Conservation (phyloP, 2,329 filamentous ascomycete genomes). For the Penicillium polonicum region DNA sequence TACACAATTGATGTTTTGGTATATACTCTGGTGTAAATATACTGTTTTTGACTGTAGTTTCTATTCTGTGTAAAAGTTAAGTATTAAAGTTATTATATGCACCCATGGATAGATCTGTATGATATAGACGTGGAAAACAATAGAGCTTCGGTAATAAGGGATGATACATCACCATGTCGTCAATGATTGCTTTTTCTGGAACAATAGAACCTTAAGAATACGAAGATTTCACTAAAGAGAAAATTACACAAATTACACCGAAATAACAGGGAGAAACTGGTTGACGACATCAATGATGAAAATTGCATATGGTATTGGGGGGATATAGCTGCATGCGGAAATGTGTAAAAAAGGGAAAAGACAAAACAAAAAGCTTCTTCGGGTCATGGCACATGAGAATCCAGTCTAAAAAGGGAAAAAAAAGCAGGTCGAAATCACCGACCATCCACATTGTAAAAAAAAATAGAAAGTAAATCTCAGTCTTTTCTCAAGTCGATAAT, state of each 20-base stretch:
- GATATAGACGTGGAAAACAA: background rate
- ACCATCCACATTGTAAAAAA: slow-evolving; percentile 14
- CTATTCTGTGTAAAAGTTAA: background rate
- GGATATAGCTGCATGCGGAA: slow-evolving; percentile 13
- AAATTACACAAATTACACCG: background rate
- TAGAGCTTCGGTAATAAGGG: background rate
- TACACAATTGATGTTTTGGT: background rate
- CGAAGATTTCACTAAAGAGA: background rate
- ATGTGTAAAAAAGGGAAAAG: slow-evolving; percentile 1
- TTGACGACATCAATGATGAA: background rate
- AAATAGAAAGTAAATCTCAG: slow-evolving; percentile 3
- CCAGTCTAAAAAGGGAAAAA: slow-evolving; percentile 6
- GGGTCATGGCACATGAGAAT: slow-evolving; percentile 8
- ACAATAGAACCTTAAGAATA: background rate
- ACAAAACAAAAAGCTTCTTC: slow-evolving; percentile 2
- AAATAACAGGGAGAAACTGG: background rate
- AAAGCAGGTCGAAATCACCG: slow-evolving; percentile 11
- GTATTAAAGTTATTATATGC: background rate
- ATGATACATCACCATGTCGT: slow-evolving; percentile 5
- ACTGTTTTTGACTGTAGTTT: background rate
- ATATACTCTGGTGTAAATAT: background rate
- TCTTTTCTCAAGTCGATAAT: slow-evolving; percentile 11
- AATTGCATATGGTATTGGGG: slow-evolving; percentile 12
- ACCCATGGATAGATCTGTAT: background rate
- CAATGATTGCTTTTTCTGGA: background rate